Base-by-base conservation (phyloP, 1,284 basidiomycete species). In the Tylopilus orsonianus region DNA sequence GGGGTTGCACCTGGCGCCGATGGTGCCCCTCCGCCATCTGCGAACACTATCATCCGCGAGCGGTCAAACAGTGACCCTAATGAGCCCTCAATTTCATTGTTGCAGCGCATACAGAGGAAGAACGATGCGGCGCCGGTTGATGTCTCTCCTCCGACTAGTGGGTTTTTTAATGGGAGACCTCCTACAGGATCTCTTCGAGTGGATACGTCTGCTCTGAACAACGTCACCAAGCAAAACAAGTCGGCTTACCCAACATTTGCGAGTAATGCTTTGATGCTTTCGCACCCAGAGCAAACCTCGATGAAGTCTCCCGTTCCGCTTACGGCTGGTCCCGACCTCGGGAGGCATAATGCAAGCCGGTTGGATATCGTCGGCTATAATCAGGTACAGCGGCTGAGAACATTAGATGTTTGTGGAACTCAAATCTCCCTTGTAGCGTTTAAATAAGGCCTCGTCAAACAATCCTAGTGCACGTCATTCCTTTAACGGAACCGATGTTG, bases 1-100 rank as follows among this genome's bases (percentile, higher is more conserved):
- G 82, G 80, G 36, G 70, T 70, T n/a, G 70, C 77, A 47, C 73
- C 74, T 36, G 73, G 75, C 24, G 71, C 75, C 18, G 78, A 80
- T 32, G 74, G 71, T 37, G 65, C 63, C 23, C 69, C 77, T 29
- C 75, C 75, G 10, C 71, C 83, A 19, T 75, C 80, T 23, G 68
- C 74, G 52, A 70, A 71, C 44, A 60, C 70, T 36, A 76, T 79
- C 58, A 79, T 74, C n/a, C 84, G 86, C 45, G 78, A 78, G 34
- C 85, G 87, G 43, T 87, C 88, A 3, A 85, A 86, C 65, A 90
- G 87, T 59, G 88, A 91, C 56, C 82, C 86, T 10, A 87, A 85
- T 55, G 83, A 87, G 35, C 75, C 72, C 8, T 78, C 81, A 0
- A 77, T 81, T 27, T 90, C 87, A 8, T 72, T 90, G 33, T 73